Conservation (phyloP, 202 grass and related monocot species). For the Setaria viridis region DNA sequence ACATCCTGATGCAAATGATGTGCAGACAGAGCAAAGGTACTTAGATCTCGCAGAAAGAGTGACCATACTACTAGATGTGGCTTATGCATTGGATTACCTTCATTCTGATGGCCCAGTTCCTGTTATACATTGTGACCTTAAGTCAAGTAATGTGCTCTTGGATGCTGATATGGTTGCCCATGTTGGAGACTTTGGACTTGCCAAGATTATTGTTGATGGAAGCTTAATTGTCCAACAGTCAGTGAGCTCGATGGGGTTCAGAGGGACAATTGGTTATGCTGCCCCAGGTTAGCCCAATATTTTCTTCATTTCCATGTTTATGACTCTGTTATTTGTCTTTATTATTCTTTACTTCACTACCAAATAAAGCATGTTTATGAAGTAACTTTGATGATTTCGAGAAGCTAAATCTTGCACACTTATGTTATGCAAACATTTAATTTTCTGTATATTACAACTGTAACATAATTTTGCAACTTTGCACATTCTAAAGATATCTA, state of each 20-base stretch:
- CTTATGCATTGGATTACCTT: slow-evolving; percentile 46
- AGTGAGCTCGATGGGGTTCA: too few species aligned
- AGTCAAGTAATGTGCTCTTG: slow-evolving; percentile 56
- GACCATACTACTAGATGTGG: slow-evolving; percentile 53
- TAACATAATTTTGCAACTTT: neutral
- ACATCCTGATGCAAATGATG: neutral
- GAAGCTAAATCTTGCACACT: neutral
- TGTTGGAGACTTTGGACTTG: too few species aligned
- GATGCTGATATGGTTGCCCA: slow-evolving; percentile 27
- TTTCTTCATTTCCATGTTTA: neutral
- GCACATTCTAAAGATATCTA: neutral
- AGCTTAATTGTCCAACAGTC: too few species aligned
- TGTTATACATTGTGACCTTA: slow-evolving; percentile 55
- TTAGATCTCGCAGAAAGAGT: slow-evolving; percentile 35
- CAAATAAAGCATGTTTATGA: neutral
- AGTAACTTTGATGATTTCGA: neutral
- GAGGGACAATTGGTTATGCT: too few species aligned
- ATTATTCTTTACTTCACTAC: neutral
- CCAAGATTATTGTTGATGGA: too few species aligned
- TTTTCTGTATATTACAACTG: neutral
- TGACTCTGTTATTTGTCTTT: neutral
- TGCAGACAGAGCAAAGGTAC: neutral
- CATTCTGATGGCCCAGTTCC: slow-evolving; percentile 32
- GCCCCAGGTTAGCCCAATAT: too few species aligned
- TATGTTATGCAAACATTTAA: neutral